A percentile compares a stretch with the other conserved stretches of the same genome.
phyloP scores from a whole-genome alignment of 2,329 filamentous ascomycete species.

The Xylaria sp. region DNA sequence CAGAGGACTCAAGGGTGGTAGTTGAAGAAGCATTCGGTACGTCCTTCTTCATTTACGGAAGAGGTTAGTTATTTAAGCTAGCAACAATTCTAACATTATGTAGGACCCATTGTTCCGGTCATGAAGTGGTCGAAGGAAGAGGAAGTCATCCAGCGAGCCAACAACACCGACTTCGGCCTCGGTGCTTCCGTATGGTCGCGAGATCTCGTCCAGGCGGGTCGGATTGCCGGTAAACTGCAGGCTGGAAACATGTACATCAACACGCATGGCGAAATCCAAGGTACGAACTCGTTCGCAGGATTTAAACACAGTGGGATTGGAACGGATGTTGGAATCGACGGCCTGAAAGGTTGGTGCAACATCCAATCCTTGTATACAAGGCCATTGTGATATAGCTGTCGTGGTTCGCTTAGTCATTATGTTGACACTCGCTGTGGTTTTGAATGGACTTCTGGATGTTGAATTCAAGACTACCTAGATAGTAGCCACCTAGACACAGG shows the following conservation, averaged over 20 bases:
- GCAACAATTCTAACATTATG: neutral
- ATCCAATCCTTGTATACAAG: slow-evolving; percentile 38
- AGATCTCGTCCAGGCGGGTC: slow-evolving; percentile 58
- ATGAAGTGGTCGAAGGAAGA: slow-evolving; percentile 57
- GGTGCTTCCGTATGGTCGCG: slow-evolving; percentile 64
- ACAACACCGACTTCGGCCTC: slow-evolving; percentile 62
- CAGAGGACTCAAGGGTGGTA: slow-evolving; percentile 42
- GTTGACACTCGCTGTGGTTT: neutral
- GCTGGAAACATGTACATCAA: slow-evolving; percentile 66
- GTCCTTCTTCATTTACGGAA: slow-evolving; percentile 7
- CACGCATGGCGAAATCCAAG: slow-evolving; percentile 54
- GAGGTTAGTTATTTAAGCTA: no score
- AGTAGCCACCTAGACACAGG: neutral
- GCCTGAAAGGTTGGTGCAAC: slow-evolving; percentile 52
- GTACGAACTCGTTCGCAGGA: slow-evolving; percentile 59
- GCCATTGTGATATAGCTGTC: slow-evolving; percentile 7
- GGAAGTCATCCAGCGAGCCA: slow-evolving; percentile 59
- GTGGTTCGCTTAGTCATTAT: neutral
- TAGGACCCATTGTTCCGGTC: slow-evolving; percentile 55
- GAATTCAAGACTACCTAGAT: neutral
- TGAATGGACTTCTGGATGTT: neutral
- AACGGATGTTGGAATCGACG: slow-evolving; percentile 57
- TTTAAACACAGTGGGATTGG: slow-evolving; percentile 64
- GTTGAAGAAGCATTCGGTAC: slow-evolving; percentile 44
- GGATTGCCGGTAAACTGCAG: slow-evolving; percentile 60